Base-by-base conservation (phyloP, 2,329 filamentous ascomycete genomes). In the Aspergillus ustus region DNA sequence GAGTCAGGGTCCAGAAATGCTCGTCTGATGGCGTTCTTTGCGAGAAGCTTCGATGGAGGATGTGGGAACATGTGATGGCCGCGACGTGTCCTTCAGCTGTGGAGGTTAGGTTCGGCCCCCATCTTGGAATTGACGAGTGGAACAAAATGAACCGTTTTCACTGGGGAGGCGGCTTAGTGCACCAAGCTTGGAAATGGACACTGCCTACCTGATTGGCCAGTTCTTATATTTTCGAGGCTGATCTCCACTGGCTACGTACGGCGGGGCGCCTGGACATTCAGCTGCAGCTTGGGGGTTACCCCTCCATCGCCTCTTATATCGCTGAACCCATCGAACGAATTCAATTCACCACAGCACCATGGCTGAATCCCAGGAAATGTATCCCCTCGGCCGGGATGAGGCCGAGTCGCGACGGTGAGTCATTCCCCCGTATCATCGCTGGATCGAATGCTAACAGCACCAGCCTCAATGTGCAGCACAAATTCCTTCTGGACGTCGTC, bases 401-500 rank as follows among this genome's bases (percentile, higher is more conserved):
- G 34, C 34, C 6, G 55, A 57, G 55, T 57, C 55, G 11, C 13
- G 13, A 8, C 46, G 55, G 55, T 57, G 9, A n/a, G 34, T 9
- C 45, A 31, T 1, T 9, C 4, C 9, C 1, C 2, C 4, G 1
- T n/a, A 7, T 17, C 19, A 13, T 17, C 17, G 7, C 11, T 28
- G 45, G n/a, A 40, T 13, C 34, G 34, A 40, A 13, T 40, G 11
- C 53, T 40, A 19, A 29, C 17, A 1, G 2, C 3, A 15, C 19
- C 3, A 57, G 46, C 7, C 34, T 57, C 1, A 57, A 57, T 25
- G 15, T 44, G 19, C 55, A 57, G n/a, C 55, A 57, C 22, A 57
- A 51, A 7, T 44, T 57, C 17, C 31, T 57, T 6, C 29, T 57
- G 4, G 15, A 51, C 8, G 45, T 40, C 34, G 46, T 44, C n/a